Percentiles rank a stretch among this genome's conserved stretches.
These are phyloP conservation scores for Onygenales sp. DNA, from an alignment of 2,329 filamentous ascomycete species.

Conservation along the genomic window DNA sequence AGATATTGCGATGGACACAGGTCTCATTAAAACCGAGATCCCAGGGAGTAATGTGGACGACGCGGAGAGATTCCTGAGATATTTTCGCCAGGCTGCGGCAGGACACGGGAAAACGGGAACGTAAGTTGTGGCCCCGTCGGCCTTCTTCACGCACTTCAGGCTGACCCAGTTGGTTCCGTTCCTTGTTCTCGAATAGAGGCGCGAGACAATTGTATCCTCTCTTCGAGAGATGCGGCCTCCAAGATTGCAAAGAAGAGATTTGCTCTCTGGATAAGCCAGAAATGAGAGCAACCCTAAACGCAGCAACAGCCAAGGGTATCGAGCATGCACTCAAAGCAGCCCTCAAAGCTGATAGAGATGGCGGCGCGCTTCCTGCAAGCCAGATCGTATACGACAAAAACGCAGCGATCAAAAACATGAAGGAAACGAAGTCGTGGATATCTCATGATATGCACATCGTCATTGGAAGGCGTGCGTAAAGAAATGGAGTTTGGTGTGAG, in stretches of 20 bases:
- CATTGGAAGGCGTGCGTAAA: background rate
- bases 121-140: background rate
- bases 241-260: constrained; percentile 1
- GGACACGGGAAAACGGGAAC: background rate
- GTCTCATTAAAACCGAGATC: background rate
- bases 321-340: background rate
- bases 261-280: background rate
- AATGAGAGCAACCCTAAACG: background rate
- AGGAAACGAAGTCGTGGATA: background rate
- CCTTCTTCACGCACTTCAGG: background rate
- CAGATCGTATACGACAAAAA: background rate
- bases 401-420: background rate
- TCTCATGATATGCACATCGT: background rate
- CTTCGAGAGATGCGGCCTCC: background rate
- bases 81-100: background rate
- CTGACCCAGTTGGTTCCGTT: background rate
- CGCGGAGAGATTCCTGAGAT: background rate
- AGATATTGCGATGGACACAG: background rate
- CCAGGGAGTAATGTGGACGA: background rate
- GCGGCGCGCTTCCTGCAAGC: background rate
- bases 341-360: background rate
- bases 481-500: background rate
- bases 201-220: background rate
- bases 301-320: background rate
- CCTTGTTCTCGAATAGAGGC: background rate